Evolutionary conservation across 2,329 filamentous ascomycete species (phyloP), one percentile per base, ranked within the genome.

Genomic region (Nemania serpens): DNA sequence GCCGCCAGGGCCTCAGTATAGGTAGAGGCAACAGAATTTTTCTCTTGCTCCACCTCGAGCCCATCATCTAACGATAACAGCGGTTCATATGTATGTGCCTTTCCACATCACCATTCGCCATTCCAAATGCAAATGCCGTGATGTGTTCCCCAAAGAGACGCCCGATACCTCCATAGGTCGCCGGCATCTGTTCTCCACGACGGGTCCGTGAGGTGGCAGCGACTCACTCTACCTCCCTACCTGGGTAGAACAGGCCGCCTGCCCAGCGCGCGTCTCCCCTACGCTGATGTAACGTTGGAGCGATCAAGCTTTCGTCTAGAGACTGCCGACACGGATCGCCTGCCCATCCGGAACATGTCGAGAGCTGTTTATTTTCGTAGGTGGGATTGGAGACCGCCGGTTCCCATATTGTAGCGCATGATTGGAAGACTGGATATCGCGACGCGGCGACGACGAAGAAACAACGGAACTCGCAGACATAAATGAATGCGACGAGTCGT

Each of bases 371-470:
- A 58, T 63, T 63, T 54, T 57, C 61, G 58, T 60, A 46, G 43
- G 42, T 55, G 36, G 51, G 56, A 61, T 61, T 54, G 41, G 41
- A 43, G 13, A 45, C 25, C 22, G 36, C 49, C 34, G 58, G 51
- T 55, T 48, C 15, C 39, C 45, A 48, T 29, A 10, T 34, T 12
- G 55, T 45, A 18, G 34, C 37, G 22, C 49, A 34, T 64, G 62
- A 64, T 64, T 62, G 62, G 62, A 59, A 46, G 48, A 51, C n/a
- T 5, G 37, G 25, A 18, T 36, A 49, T 39, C 25, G 29, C 48
- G 39, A 59, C 52, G 36, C 57, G 55, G 55, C 55, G 52, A 45
- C 59, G 39, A 64, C 59, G 55, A 61, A 59, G 55, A 62, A 61
- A 25, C 33, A 51, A 58, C 59, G 55, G 55, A 43, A 59, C 18